Evolutionary conservation across 306 rosid species (phyloP).

Genomic region (Begonia masoniana): DNA sequence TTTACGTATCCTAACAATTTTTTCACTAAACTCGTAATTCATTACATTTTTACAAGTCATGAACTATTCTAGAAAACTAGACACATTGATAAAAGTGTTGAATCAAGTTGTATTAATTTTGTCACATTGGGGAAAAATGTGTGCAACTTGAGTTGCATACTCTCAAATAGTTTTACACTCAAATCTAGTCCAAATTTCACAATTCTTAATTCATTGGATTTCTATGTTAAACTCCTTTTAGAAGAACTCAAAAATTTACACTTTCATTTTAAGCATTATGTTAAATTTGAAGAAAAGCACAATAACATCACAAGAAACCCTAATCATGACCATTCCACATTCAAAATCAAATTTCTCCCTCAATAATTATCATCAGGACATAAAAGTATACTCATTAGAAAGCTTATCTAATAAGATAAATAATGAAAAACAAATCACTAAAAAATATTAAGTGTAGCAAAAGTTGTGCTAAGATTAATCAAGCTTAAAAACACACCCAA

Average conservation of each 20-base stretch:
- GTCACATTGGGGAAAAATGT: not conserved
- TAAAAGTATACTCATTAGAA: slow-evolving; percentile 21
- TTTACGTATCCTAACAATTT: too few species aligned
- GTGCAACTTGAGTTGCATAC: slow-evolving; percentile 53
- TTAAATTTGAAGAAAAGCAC: slow-evolving; percentile 22
- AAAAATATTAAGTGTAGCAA: slow-evolving; percentile 1
- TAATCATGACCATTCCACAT: slow-evolving; percentile 46
- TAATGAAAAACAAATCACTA: slow-evolving; percentile 8
- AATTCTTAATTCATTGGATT: slow-evolving; percentile 27
- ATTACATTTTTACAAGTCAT: too few species aligned
- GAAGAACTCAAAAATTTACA: not conserved
- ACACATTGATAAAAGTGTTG: too few species aligned
- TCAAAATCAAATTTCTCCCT: slow-evolving; percentile 34
- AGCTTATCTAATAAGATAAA: slow-evolving; percentile 39
- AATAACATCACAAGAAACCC: slow-evolving; percentile 51
- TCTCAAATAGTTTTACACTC: slow-evolving; percentile 5
- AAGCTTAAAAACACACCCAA: slow-evolving; percentile 68
- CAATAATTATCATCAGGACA: not conserved
- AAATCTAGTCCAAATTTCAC: slow-evolving; percentile 18
- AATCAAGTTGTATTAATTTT: not conserved
- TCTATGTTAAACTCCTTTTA: slow-evolving; percentile 23
- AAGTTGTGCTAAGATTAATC: slow-evolving; percentile 27
- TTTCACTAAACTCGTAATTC: too few species aligned
- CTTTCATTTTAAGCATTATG: slow-evolving; percentile 16
- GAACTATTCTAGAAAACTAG: too few species aligned